Percentiles rank a stretch among this genome's conserved stretches.
These are phyloP conservation scores for Cercospora citrullina DNA, from an alignment of 2,329 filamentous ascomycete species.

Conservation along the genomic window DNA sequence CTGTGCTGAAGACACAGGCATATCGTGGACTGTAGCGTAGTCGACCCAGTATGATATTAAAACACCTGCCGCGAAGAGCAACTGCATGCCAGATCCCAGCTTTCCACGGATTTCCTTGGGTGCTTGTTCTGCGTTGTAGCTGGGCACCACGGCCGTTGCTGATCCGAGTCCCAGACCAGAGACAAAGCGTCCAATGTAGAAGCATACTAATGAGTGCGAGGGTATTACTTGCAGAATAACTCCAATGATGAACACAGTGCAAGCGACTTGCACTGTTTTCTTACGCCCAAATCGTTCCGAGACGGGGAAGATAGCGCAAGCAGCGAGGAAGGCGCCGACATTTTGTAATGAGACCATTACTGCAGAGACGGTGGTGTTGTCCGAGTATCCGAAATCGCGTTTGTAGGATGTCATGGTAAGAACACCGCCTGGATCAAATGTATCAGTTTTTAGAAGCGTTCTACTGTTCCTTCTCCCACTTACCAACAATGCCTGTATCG, in stretches of 20 bases:
- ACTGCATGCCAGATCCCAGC: conserved; percentile 55
- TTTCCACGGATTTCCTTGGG: conserved; percentile 50
- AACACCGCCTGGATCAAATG: conserved; percentile 29
- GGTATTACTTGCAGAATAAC: conserved; percentile 52
- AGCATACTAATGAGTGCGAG: conserved; percentile 46
- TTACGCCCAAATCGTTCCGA: conserved; percentile 51
- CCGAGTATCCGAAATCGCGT: conserved; percentile 31
- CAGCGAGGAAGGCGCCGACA: conserved; percentile 55
- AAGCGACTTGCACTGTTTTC: conserved; percentile 48
- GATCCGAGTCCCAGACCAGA: conserved; percentile 53
- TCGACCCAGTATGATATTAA: conserved; percentile 57
- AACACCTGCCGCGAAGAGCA: conserved; percentile 53
- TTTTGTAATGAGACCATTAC: conserved; percentile 55
- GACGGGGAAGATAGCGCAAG: conserved; percentile 52
- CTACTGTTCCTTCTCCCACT: not conserved
- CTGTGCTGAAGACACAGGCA: conserved; percentile 44
- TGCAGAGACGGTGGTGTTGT: conserved; percentile 35
- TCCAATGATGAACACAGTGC: conserved; percentile 44
- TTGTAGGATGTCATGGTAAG: conserved; percentile 34
- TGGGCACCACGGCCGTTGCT: conserved; percentile 47
- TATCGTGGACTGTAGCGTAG: conserved; percentile 47
- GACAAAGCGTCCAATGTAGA: conserved; percentile 52
- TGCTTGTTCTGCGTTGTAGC: conserved; percentile 46
- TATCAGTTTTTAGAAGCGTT: not conserved
- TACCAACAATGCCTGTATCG: conserved; percentile 45